These are phyloP conservation scores for Daldinia eschscholtzii DNA, from an alignment of 2,329 filamentous ascomycete genomes.

Conservation along the genomic window DNA sequence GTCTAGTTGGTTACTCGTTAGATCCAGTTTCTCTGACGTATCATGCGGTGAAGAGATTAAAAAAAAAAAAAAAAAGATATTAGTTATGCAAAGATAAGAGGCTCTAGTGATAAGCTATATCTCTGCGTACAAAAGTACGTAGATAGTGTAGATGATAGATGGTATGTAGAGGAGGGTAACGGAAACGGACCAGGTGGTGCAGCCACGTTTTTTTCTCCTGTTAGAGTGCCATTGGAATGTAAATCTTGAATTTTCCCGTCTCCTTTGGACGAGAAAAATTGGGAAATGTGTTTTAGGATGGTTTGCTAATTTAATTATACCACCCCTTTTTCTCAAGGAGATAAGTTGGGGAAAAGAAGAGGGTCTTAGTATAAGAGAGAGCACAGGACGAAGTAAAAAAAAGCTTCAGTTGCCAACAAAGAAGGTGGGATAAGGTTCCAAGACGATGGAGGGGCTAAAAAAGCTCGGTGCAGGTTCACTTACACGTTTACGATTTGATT, in stretches of 20 bases:
- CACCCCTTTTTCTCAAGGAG: conserved; percentile 17
- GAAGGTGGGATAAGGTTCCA: conserved; percentile 15
- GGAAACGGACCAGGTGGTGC: conserved; percentile 28
- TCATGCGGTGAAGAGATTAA: conserved; percentile 43
- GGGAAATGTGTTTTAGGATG: conserved; percentile 7
- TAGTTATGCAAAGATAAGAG: conserved; percentile 17
- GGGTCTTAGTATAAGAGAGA: conserved; percentile 4
- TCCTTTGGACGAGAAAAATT: conserved; percentile 27
- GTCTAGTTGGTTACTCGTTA: conserved; percentile 38
- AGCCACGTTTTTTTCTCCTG: conserved; percentile 34
- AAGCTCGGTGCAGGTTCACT: conserved; percentile 36
- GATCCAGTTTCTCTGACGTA: conserved; percentile 36
- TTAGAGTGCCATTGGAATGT: conserved; percentile 39
- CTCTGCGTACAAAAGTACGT: conserved; percentile 4
- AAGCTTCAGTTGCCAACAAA: conserved; percentile 1
- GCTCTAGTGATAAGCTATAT: conserved; percentile 38
- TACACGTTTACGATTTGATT: conserved; percentile 40
- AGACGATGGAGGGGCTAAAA: conserved; percentile 36
- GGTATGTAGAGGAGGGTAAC: conserved; percentile 13
- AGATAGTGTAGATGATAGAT: neutral
- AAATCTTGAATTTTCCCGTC: conserved; percentile 25
- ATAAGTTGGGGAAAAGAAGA: conserved; percentile 18
- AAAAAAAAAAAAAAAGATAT: conserved; percentile 25
- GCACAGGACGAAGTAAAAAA: conserved; percentile 23
- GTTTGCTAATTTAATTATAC: conserved; percentile 16